Percentiles rank a stretch among this genome's conserved stretches.
phyloP scores from a whole-genome alignment of 257 asterid species.

The Apocynum venetum region DNA sequence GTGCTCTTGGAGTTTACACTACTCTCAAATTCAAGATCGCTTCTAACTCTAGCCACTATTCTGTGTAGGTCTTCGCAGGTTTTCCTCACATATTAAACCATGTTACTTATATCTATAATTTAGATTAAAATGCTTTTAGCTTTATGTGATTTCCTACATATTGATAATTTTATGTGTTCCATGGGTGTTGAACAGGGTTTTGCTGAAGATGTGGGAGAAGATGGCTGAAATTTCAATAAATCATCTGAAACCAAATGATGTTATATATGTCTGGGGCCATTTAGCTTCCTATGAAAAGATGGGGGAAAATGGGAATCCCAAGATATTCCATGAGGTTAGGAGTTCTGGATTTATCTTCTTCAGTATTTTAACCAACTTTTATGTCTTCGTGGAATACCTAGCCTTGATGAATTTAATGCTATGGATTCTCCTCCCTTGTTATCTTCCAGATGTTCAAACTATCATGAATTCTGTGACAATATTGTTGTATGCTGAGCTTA shows the following conservation, averaged over 20 bases:
- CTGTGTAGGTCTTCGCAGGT: conserved; percentile 30
- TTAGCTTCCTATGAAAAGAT: conserved; percentile 39
- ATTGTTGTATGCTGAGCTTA: background rate
- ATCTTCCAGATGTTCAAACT: background rate
- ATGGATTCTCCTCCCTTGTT: too few species aligned
- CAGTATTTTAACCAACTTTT: background rate
- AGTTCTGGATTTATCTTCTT: background rate
- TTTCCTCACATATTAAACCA: background rate
- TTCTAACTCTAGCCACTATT: conserved; percentile 16
- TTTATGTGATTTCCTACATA: background rate
- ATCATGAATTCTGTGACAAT: background rate
- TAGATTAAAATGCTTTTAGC: background rate
- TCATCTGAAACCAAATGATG: conserved; percentile 58
- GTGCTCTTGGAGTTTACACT: conserved; percentile 40
- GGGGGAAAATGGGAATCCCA: conserved; percentile 27
- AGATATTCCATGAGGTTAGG: conserved; percentile 36
- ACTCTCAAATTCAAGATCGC: conserved; percentile 31
- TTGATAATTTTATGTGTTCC: background rate
- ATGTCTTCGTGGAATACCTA: background rate
- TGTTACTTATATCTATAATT: background rate
- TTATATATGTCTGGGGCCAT: conserved; percentile 58
- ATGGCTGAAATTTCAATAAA: conserved; percentile 47
- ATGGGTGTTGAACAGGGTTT: conserved; percentile 33
- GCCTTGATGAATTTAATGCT: background rate
- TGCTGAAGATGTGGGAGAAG: conserved; percentile 56